phyloP scores from a whole-genome alignment of 306 rosid genomes.

The Castanea mollissima region DNA sequence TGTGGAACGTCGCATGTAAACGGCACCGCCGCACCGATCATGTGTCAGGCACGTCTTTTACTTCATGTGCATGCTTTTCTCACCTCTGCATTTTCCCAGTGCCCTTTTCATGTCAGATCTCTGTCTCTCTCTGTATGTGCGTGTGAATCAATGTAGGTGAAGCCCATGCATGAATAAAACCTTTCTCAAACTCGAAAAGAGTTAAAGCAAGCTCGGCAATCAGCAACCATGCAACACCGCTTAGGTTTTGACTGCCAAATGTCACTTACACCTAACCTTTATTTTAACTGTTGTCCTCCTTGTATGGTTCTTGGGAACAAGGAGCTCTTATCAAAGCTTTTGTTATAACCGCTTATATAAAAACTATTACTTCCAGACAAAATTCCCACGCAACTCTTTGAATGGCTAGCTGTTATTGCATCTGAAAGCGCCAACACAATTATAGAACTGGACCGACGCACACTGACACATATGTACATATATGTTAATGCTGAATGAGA shows the following conservation, averaged over 20 bases:
- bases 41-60: slow-evolving; percentile 43
- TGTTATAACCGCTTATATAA: slow-evolving; percentile 25
- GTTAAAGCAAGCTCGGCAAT: slow-evolving; percentile 8
- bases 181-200: too few species aligned
- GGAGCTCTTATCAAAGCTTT: not conserved
- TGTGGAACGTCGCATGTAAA: too few species aligned
- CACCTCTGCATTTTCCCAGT: slow-evolving; percentile 6
- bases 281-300: slow-evolving; percentile 20
- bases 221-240: slow-evolving; percentile 21
- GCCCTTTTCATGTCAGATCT: not conserved
- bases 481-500: too few species aligned
- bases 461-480: not conserved
- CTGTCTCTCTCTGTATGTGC: not conserved
- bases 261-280: not conserved
- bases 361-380: not conserved
- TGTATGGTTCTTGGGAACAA: slow-evolving; percentile 21
- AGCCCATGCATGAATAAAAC: too few species aligned
- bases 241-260: slow-evolving; percentile 26
- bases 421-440: not conserved
- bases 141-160: too few species aligned
- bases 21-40: slow-evolving; percentile 17
- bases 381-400: not conserved
- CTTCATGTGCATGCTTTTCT: slow-evolving; percentile 44
- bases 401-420: not conserved
- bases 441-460: not conserved